phyloP scores from a whole-genome alignment of 2,329 filamentous ascomycete genomes.

The Aspergillus japonicus region DNA sequence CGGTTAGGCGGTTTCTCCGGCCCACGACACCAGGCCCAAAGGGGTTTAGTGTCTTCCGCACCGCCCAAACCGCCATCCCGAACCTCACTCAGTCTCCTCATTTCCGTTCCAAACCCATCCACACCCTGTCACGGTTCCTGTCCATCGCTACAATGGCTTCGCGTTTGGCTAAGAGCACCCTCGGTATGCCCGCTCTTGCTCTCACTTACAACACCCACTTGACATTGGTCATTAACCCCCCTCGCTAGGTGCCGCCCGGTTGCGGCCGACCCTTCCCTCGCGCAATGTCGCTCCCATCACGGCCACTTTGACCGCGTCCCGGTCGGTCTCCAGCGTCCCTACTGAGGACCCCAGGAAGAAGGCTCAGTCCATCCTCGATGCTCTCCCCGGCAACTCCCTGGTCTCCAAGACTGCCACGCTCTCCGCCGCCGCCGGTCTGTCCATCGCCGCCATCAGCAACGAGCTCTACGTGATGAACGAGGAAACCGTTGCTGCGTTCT shows the following conservation, averaged over 20 bases:
- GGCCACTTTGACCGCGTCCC: slow-evolving; percentile 64
- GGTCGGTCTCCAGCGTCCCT: slow-evolving; percentile 74
- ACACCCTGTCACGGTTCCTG: slow-evolving; percentile 51
- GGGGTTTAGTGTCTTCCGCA: slow-evolving; percentile 36
- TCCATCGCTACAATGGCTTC: slow-evolving; percentile 85
- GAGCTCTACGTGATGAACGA: slow-evolving; percentile 99
- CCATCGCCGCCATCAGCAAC: slow-evolving; percentile 95
- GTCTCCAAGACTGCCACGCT: slow-evolving; percentile 96
- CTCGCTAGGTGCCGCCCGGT: slow-evolving; percentile 76
- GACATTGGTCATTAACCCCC: slow-evolving; percentile 35
- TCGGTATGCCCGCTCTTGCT: slow-evolving; percentile 65
- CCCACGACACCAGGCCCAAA: slow-evolving; percentile 24
- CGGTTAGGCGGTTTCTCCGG: slow-evolving; percentile 37
- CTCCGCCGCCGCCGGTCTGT: slow-evolving; percentile 85
- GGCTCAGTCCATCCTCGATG: slow-evolving; percentile 91
- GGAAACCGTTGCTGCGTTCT: slow-evolving; percentile 92
- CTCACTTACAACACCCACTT: slow-evolving; percentile 2
- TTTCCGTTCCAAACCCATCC: slow-evolving; percentile 37
- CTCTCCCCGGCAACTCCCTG: slow-evolving; percentile 86
- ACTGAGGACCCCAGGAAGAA: slow-evolving; percentile 91
- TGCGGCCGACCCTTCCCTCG: slow-evolving; percentile 77
- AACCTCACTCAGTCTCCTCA: slow-evolving; percentile 38
- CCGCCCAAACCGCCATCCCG: slow-evolving; percentile 40
- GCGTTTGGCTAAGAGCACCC: slow-evolving; percentile 90
- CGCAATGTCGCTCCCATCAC: slow-evolving; percentile 73